A percentile compares a stretch with the other conserved stretches of the same genome.
Evolutionary conservation across 116 monocot species (phyloP).

Genomic region (Dioscorea cayenensis): DNA sequence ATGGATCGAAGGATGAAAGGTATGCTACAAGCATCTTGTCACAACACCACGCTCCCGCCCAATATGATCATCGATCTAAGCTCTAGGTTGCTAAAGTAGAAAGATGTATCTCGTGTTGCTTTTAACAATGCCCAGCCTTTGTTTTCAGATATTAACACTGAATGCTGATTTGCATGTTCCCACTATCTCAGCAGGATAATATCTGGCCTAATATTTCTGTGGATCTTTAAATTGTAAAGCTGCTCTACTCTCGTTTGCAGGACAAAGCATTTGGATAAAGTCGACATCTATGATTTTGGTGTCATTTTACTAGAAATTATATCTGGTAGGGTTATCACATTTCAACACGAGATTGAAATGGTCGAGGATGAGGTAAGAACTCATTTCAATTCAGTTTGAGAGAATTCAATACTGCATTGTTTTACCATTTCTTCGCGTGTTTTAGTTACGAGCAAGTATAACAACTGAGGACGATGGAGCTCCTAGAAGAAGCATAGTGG

Average conservation of each 20-base stretch:
- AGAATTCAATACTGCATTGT: not conserved
- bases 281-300: slow-evolving; percentile 86
- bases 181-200: too few relatives aligned
- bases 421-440: not conserved
- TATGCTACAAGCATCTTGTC: slow-evolving; percentile 4
- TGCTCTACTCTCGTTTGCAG: not conserved
- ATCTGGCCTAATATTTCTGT: too few relatives aligned
- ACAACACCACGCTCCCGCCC: not conserved
- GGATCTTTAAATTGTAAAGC: not conserved
- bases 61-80: not conserved
- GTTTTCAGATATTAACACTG: too few relatives aligned
- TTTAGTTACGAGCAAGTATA: slow-evolving; percentile 54
- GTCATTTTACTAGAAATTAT: slow-evolving; percentile 84
- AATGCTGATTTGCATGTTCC: too few relatives aligned
- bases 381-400: not conserved
- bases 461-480: slow-evolving; percentile 27
- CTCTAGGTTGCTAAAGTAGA: not conserved
- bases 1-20: slow-evolving; percentile 38
- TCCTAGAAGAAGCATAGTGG: slow-evolving; percentile 40
- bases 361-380: slow-evolving; percentile 53
- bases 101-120: too few relatives aligned
- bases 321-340: slow-evolving; percentile 54
- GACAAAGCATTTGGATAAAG: slow-evolving; percentile 48
- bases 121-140: too few relatives aligned
- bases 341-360: slow-evolving; percentile 31